Conservation (phyloP, 768 basidiomycete species). For the Lactifluus subvellereus region DNA sequence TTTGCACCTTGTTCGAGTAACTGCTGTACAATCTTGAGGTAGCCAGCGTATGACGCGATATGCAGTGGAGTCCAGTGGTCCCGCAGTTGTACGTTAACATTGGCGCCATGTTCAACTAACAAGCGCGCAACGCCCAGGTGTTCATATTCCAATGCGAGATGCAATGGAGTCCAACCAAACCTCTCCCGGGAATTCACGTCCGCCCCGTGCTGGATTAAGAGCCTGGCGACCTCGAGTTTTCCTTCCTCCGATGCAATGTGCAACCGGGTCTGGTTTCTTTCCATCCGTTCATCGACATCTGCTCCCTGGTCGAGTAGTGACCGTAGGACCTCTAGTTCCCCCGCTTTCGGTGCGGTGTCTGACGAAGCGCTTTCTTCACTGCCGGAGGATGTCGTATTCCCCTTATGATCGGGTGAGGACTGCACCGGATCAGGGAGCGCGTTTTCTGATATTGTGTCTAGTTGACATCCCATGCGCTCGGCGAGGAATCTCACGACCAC, state of each 20-base stretch:
- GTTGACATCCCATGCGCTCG: not conserved
- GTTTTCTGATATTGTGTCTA: not conserved
- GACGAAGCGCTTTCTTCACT: not conserved
- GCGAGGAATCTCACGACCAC: too few relatives aligned
- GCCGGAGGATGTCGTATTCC: too few relatives aligned
- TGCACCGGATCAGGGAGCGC: not conserved
- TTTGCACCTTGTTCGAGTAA: constrained; percentile 2
- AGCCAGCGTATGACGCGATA: not conserved
- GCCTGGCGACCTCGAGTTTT: not conserved
- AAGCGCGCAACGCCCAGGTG: not conserved
- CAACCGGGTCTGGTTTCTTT: not conserved
- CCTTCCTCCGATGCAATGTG: not conserved
- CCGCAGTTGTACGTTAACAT: not conserved
- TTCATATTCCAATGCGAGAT: not conserved
- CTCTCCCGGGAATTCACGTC: not conserved
- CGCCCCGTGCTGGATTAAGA: not conserved
- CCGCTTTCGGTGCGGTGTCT: not conserved
- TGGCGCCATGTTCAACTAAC: not conserved
- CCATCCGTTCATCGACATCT: not conserved
- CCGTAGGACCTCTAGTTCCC: not conserved
- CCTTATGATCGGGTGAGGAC: too few relatives aligned
- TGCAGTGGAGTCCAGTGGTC: not conserved
- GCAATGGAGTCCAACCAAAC: not conserved
- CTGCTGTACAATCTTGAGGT: not conserved
- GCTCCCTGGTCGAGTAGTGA: not conserved